A percentile compares a stretch with the other conserved stretches of the same genome.
Evolutionary conservation across 2,329 filamentous ascomycete species (phyloP).

Genomic region (Cladophialophora yegresii): DNA sequence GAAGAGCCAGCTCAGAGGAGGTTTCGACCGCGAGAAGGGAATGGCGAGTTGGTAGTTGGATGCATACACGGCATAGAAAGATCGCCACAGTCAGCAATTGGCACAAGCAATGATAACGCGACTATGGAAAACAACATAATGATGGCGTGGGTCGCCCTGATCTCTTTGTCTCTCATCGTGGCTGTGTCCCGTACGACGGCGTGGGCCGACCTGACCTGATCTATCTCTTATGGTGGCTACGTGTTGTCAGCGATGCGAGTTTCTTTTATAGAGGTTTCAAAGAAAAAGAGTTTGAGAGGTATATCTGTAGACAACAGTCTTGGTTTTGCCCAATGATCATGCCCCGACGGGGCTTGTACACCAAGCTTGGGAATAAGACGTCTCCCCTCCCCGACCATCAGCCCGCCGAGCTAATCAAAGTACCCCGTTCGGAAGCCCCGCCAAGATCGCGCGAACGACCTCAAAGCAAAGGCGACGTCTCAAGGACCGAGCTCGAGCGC

Average conservation of each 20-base stretch:
- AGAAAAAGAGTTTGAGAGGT: background rate
- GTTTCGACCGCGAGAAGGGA: conserved; percentile 80
- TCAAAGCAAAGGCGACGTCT: conserved; percentile 21
- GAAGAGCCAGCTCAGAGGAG: conserved; percentile 77
- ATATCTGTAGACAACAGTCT: conserved; percentile 33
- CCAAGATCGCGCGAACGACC: conserved; percentile 15
- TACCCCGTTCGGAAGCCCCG: conserved; percentile 21
- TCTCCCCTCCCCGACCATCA: conserved; percentile 31
- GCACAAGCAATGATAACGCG: background rate
- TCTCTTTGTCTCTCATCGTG: too few species aligned
- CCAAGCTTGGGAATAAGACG: conserved; percentile 36
- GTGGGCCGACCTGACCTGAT: background rate
- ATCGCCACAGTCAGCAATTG: background rate
- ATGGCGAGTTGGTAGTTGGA: conserved; percentile 78
- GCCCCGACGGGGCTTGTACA: conserved; percentile 34
- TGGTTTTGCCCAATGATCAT: conserved; percentile 35
- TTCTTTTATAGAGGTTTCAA: background rate
- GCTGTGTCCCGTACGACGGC: too few species aligned
- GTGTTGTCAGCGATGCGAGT: background rate
- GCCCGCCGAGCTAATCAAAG: conserved; percentile 25
- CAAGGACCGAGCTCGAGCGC: conserved; percentile 27
- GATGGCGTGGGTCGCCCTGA: background rate
- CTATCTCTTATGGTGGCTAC: background rate
- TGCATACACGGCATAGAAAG: background rate
- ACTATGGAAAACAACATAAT: conserved; percentile 2